These are phyloP conservation scores for Hypoxylon sp. DNA, from an alignment of 2,329 filamentous ascomycete genomes.

Conservation along the genomic window DNA sequence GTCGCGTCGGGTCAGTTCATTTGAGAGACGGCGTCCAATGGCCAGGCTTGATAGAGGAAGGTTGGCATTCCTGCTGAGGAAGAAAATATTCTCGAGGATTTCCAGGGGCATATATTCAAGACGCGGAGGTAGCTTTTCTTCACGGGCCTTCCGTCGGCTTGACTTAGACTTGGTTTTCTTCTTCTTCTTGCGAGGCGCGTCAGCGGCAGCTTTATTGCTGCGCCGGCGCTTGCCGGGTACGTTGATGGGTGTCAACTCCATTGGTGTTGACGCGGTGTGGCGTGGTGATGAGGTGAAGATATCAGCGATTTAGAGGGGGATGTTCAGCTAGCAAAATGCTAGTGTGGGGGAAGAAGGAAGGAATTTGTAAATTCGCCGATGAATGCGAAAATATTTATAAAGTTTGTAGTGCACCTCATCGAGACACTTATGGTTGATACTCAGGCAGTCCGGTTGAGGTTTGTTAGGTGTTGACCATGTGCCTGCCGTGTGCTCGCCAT, in stretches of 20 bases:
- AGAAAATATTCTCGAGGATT: constrained; percentile 68
- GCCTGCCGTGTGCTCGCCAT: too few species aligned
- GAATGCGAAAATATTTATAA: background rate
- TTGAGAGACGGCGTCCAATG: constrained; percentile 65
- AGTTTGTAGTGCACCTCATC: background rate
- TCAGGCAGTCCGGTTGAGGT: background rate
- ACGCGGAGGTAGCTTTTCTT: constrained; percentile 44
- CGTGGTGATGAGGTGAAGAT: background rate
- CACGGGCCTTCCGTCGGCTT: constrained; percentile 3
- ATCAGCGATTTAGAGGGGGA: background rate
- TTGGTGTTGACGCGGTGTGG: constrained; percentile 41
- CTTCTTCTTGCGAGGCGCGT: constrained; percentile 28
- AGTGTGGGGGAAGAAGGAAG: background rate
- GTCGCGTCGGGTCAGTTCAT: constrained; percentile 53
- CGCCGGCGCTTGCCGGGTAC: constrained; percentile 63
- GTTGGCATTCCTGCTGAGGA: constrained; percentile 65
- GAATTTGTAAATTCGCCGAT: background rate
- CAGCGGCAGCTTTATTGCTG: constrained; percentile 25
- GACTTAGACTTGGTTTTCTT: constrained; percentile 34
- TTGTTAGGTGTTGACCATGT: too few species aligned
- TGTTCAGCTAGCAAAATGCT: background rate
- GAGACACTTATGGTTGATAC: background rate
- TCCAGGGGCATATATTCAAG: constrained; percentile 64
- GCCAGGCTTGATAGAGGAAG: constrained; percentile 62
- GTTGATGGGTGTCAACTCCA: constrained; percentile 66